Evolutionary conservation across 1,139 yeast species (phyloP), one percentile per base, ranked within the genome.

Genomic region (Blastobotrys buckinghamii): DNA sequence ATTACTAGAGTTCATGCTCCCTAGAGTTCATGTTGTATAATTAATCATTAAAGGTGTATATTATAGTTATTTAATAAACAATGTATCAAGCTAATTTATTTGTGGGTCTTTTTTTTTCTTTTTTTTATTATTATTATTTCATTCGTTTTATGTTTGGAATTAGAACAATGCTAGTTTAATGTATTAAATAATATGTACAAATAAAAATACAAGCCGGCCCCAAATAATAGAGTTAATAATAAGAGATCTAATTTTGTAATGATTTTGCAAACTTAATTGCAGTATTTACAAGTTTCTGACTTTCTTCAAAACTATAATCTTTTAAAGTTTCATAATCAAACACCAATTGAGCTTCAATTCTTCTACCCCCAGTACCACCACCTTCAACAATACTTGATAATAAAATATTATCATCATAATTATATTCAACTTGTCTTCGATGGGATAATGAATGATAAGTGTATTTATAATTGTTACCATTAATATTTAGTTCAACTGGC

Each of bases 331-430:
- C 55, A 35, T 44, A 50, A 42, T 71, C 73, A 6, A 77, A 75
- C 16, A 75, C 71, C 39, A 78, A 59, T 51, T 69, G 70, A 10
- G 78, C 71, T 55, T 79, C 84, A 19, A 70, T 53, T 45, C 69
- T 64, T 37, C 78, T 64, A 0, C 84, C 84, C 2, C 82, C 82
- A 39, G 76, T 64, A 13, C 69, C 62, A 1, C 84, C 84, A 1
- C 83, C 82, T 54, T 80, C 83, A 16, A 76, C 68, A n/a, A 72
- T 59, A 49, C 73, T 70, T 48, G 75, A 66, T 55, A 77, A 79
- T 12, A 78, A 64, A 45, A 73, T 59, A 33, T 69, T 64, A 15
- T 61, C 61, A 2, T 62, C 57, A 51, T 61, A 74, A 24, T 59
- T 56, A 48, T 77, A 70, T 49, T 73, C 77, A 41, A 77, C 60